Base-by-base conservation (phyloP, 2,329 filamentous ascomycete genomes). In the Sporothrix humicola region DNA sequence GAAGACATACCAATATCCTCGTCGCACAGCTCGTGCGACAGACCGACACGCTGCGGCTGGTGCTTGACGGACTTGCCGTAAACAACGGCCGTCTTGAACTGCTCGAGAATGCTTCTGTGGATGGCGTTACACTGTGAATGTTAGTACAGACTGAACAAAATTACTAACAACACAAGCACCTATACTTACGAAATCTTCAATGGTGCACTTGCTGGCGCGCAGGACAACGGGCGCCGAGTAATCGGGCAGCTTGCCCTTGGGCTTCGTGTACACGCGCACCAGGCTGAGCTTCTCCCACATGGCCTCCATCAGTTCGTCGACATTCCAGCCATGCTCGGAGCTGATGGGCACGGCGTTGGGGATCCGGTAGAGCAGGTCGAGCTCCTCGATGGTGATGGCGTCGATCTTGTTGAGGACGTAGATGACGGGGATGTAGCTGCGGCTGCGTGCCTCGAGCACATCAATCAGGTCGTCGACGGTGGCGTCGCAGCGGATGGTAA, bases 401-500 rank as follows among this genome's bases (percentile, higher is more conserved):
- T 99, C 96, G 78, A 99, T 99, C 87, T 99, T 99, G 89, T 99
- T 99, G 79, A 99, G 88, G 58, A 97, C 96, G 84, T 99, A 99
- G 72, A 99, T 93, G 76, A 98, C 96, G n/a, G 96, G 96, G 77
- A 99, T 98, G 82, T 99, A 99, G 81, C 93, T 94, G 83, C 96
- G 89, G 81, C 92, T 94, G 87, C 93, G 97, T 65, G 95, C 95
- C 83, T 99, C 96, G 63, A 99, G 88, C 23, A 99, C 85, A 82
- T 99, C 96, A 80, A 99, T 99, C 77, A 99, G 84, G 82, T 99
- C 96, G 83, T 99, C 96, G 76, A 99, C 91, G 1, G 96, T 99
- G 73, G 96, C 96, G 82, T 99, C 96, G 83, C 96, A 99, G 77
- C 96, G 92, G 82, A 99, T 98, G 66, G 95, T 93, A 80, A 99